Evolutionary conservation across 441 rosid genomes (phyloP).

Genomic region (Jatropha multifida): DNA sequence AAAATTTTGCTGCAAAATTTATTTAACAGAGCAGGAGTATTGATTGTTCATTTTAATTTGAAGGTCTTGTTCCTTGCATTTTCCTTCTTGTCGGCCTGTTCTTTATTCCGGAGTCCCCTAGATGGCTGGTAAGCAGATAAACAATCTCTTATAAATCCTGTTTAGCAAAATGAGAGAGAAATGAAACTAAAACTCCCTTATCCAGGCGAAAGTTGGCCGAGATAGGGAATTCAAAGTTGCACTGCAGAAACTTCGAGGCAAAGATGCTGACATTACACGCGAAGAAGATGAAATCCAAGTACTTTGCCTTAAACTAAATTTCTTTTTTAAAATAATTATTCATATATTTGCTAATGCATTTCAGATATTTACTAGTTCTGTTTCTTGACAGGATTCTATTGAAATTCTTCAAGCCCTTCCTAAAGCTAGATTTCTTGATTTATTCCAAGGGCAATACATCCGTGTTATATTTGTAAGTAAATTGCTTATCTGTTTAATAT

Average conservation of each 20-base stretch:
- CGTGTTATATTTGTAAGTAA: slow-evolving; percentile 65
- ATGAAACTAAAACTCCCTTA: slow-evolving; percentile 1
- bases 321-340: not conserved
- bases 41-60: slow-evolving; percentile 29
- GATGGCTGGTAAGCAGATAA: slow-evolving; percentile 75
- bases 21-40: not conserved
- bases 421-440: slow-evolving; percentile 54
- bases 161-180: not conserved
- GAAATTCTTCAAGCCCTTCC: slow-evolving; percentile 62
- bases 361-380: slow-evolving; percentile 10
- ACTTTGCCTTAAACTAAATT: slow-evolving; percentile 9
- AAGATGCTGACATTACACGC: slow-evolving; percentile 51
- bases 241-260: slow-evolving; percentile 63
- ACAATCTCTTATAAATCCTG: not conserved
- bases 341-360: not conserved
- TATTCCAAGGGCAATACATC: slow-evolving; percentile 58
- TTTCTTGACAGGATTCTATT: slow-evolving; percentile 40
- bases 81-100: slow-evolving; percentile 64
- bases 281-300: slow-evolving; percentile 83
- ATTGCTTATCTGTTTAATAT: not conserved
- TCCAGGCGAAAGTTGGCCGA: slow-evolving; percentile 70
- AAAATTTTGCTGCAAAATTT: not conserved
- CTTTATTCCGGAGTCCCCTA: slow-evolving; percentile 85
- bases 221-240: slow-evolving; percentile 62
- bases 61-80: slow-evolving; percentile 76